Evolutionary conservation across 1,284 basidiomycete genomes (phyloP), one percentile per base, ranked within the genome.

Genomic region (Ceratobasidium sp.): DNA sequence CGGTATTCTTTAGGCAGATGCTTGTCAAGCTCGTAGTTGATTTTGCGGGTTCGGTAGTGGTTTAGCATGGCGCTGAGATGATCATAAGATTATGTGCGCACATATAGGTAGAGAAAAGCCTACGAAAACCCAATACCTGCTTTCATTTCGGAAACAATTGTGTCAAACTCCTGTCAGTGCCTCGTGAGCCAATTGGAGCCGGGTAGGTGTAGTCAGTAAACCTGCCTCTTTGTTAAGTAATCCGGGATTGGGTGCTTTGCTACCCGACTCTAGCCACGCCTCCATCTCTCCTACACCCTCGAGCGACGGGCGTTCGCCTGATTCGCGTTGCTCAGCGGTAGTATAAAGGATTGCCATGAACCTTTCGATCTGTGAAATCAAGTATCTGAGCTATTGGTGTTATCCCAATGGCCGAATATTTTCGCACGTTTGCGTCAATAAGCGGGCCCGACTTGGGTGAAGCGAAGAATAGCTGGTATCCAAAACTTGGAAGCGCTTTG

Each of bases 371-470:
- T 59, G 50, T 57, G 46, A 34, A 8, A 21, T 8, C 55, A 41
- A 32, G n/a, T 57, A 21, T 32, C 9, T 45, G 55, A 72, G 28
- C 48, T 57, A 34, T 39, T 16, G n/a, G 14, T 30, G 30, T n/a
- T n/a, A 30, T 26, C 23, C 30, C 28, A 3, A 32, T 14, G 9
- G 2, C 34, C n/a, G n/a, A 14, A 39, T 16, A 32, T 23, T 30
- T 32, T 32, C 72, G 8, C 23, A 59, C 72, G n/a, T 72, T 72
- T 34, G 72, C 34, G 39, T 72, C 61, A n/a, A 72, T 64, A 21
- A 67, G 14, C 21, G 39, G 26, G 3, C 34, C 50, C 6, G 72
- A 46, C 23, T 67, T 41, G 4, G 61, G 61, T 2, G 72, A 67
- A 4, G 14, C 50, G 41, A 72, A 65, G 61, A 67, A 72, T 9